Base-by-base conservation (phyloP, 2,329 filamentous ascomycete species). In the Alternaria sp. region DNA sequence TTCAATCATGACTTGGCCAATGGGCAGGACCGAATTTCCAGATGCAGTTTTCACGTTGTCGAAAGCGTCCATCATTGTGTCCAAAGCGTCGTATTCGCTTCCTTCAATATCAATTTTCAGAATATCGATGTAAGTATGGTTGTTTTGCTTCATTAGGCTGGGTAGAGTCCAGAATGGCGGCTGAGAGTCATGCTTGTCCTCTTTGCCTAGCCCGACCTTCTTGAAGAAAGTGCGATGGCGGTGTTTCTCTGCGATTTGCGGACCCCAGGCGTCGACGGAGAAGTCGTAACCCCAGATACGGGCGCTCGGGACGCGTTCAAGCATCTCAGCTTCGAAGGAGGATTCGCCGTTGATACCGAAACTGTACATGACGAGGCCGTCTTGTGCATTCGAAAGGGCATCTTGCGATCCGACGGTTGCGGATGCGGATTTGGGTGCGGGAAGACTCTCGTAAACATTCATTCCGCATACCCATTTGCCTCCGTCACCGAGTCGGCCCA, bases 401-500 rank as follows among this genome's bases (percentile, higher is more conserved):
- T 65, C 58, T 10, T 66, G 62, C 1, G 56, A 34, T 33, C 65
- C 59, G n/a, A 61, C 58, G 34, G 51, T 58, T 2, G 65, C 62
- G 11, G 39, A 36, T 17, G 48, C 50, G 41, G 65, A 52, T 6
- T 63, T 58, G 1, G 67, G 63, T 8, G 58, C 63, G 2, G 72
- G 65, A 24, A 71, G 54, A 5, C 58, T 61, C 26, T 75, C 72
- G 54, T 75, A 75, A 17, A 74, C 51, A 44, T 67, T 73, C 72
- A 75, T 73, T 11, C 72, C 72, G 50, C 72, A 75, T 17, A 75
- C 72, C 72, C 72, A 75, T 62, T 75, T 75, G 13, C 72, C 72
- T 29, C 72, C 72, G 46, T 75, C 72, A 4, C 72, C 72, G 6
- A 75, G 63, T 8, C 72, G 61, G 3, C 72, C 72, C 0, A 75